Evolutionary conservation across 192 early-diverging fungal genomes (phyloP), one percentile per base, ranked within the genome.

Genomic region (Coemansia sp.): DNA sequence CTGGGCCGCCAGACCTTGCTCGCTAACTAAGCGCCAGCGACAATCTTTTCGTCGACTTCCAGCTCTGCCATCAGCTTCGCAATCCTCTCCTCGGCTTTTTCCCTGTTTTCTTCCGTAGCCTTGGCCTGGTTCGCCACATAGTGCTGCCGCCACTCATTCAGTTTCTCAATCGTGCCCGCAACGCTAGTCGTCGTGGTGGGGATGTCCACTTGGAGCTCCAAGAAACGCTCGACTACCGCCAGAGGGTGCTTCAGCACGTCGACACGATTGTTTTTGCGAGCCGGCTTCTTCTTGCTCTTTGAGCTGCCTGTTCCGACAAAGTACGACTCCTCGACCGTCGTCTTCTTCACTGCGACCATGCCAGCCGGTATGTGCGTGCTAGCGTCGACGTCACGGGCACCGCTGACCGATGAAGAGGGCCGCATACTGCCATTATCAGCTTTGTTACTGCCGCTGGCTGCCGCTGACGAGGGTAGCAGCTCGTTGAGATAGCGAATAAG

Each of bases 31-130:
- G 45, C 15, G 27, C 45, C 19, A 4, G 41, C 56, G 6, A 55
- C 55, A 23, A 76, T 76, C 61, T 76, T 76, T 43, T 76, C 72
- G 58, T 76, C 74, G 5, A 58, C 59, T 3, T 82, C 73, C 21
- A 80, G 66, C 79, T 85, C 80, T 11, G 74, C 58, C 65, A 67
- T 64, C 56, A 91, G 77, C 53, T 83, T 83, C 30, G 82, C 86
- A 56, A 95, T 87, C 78, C 87, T 87, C 47, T 83, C 88, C 71
- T 93, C 85, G 39, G 90, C 95, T 68, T 86, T 86, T 54, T 79
- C 83, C 83, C 89, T 94, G 80, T 94, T 95, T 66, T 88, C 87
- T 7, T 70, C 83, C 47, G 93, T 94, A 13, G 81, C 82, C 51
- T 78, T 81, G 40, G 80, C 84, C 70, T 92, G 90, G 68, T 89